Conservation (phyloP, 768 basidiomycete species). For the Xerocomus potaroensis region DNA sequence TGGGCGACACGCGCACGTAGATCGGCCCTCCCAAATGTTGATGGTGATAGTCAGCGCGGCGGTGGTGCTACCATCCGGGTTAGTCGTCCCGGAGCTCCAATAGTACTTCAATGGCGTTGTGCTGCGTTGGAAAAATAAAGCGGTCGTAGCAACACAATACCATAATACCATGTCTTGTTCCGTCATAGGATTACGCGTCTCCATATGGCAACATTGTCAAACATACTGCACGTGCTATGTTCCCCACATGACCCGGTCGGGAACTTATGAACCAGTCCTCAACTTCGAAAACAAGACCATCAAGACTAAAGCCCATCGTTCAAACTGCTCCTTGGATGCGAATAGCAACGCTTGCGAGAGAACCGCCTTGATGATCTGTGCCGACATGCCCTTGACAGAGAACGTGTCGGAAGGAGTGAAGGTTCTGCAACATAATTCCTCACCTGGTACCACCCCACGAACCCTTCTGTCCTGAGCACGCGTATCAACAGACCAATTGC, state of each 20-base stretch:
- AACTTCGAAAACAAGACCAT: slow-evolving; percentile 50
- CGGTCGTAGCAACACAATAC: not conserved
- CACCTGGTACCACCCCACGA: slow-evolving; percentile 95
- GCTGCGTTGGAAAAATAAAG: no score
- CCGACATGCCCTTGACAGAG: slow-evolving; percentile 78
- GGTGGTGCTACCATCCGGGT: no score
- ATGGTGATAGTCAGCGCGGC: no score
- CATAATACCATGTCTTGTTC: not conserved
- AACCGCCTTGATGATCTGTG: slow-evolving; percentile 95
- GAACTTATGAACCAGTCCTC: slow-evolving; percentile 11
- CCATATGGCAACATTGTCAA: not conserved
- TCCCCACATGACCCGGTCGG: not conserved
- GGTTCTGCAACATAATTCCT: no score
- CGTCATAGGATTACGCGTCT: not conserved
- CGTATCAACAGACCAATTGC: slow-evolving; percentile 72
- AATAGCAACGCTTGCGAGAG: slow-evolving; percentile 93
- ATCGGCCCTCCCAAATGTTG: no score
- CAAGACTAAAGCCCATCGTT: slow-evolving; percentile 76
- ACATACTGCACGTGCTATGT: not conserved
- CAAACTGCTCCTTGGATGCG: slow-evolving; percentile 97
- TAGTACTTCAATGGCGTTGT: not conserved
- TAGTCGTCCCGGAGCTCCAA: no score
- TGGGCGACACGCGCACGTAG: no score
- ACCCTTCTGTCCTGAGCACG: slow-evolving; percentile 73
- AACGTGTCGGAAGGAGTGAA: no score